phyloP scores from a whole-genome alignment of 2,329 filamentous ascomycete species.

The Colletotrichum horii region DNA sequence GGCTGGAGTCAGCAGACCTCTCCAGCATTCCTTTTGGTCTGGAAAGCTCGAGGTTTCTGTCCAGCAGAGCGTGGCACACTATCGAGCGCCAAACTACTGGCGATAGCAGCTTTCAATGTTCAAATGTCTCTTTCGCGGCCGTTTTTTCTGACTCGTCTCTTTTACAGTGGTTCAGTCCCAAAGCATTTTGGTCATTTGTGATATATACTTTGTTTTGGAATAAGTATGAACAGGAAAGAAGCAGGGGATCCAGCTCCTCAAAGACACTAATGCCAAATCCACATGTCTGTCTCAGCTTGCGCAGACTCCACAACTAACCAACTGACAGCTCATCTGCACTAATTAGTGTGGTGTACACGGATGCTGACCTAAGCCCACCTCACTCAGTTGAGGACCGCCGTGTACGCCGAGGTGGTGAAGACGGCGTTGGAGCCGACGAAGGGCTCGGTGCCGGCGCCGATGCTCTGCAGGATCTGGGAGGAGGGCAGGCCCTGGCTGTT shows the following conservation, averaged over 20 bases:
- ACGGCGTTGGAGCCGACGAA: slow-evolving; percentile 52
- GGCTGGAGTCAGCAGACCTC: slow-evolving; percentile 21
- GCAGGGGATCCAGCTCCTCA: not conserved
- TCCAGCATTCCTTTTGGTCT: slow-evolving; percentile 39
- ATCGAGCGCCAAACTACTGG: slow-evolving; percentile 15
- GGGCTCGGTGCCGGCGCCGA: slow-evolving; percentile 61
- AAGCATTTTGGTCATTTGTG: slow-evolving; percentile 12
- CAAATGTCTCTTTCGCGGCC: not conserved
- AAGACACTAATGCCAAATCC: not conserved
- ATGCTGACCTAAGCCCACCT: not conserved
- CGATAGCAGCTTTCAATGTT: not conserved
- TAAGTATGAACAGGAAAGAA: not conserved
- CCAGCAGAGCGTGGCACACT: slow-evolving; percentile 21
- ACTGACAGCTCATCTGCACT: not conserved
- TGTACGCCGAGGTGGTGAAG: slow-evolving; percentile 24
- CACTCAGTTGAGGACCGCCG: not conserved
- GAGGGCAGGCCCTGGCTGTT: slow-evolving; percentile 50
- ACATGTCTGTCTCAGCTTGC: not conserved
- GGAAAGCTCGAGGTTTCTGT: slow-evolving; percentile 40
- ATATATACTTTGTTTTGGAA: slow-evolving; percentile 5
- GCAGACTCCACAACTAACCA: not conserved
- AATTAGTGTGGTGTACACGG: not conserved
- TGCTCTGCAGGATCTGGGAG: slow-evolving; percentile 36
- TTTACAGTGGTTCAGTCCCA: not conserved
- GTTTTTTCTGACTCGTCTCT: not conserved